Percentiles rank a stretch among this genome's conserved stretches.
Conservation (phyloP, 192 early-diverging fungal species). For the Anaeromyces robustus region DNA sequence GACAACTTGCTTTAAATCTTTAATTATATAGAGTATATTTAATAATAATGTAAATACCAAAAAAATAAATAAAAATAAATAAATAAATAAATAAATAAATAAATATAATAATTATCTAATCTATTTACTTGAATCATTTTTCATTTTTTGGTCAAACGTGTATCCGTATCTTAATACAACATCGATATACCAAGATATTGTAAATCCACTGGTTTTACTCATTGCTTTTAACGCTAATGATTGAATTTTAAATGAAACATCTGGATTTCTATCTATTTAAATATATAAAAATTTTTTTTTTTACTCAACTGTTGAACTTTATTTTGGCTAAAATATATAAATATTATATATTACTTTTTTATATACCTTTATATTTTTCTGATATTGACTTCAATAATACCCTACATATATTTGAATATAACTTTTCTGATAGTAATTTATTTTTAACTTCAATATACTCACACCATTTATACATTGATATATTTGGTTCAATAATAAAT, state of each 20-base stretch:
- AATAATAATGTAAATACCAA: too few relatives aligned
- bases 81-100: not conserved
- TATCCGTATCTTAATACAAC: not conserved
- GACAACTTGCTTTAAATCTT: not conserved
- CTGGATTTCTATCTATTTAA: not conserved
- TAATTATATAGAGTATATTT: not conserved
- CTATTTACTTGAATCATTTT: not conserved
- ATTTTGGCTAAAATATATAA: too few relatives aligned
- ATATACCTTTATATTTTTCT: not conserved
- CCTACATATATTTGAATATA: not conserved
- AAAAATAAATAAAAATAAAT: too few relatives aligned
- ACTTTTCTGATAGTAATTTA: not conserved
- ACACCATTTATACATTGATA: not conserved
- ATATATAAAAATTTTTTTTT: too few relatives aligned
- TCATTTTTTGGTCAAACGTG: not conserved
- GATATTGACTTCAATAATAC: not conserved
- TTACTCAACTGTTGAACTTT: too few relatives aligned
- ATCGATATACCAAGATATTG: not conserved
- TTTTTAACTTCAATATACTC: not conserved
- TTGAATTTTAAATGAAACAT: not conserved
- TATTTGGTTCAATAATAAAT: not conserved
- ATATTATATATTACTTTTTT: too few relatives aligned
- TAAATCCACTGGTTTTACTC: not conserved
- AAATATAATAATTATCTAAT: too few relatives aligned
- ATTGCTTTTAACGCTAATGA: not conserved